Evolutionary conservation across 2,329 filamentous ascomycete genomes (phyloP), one percentile per base, ranked within the genome.

Genomic region (Pezicula radicicola): DNA sequence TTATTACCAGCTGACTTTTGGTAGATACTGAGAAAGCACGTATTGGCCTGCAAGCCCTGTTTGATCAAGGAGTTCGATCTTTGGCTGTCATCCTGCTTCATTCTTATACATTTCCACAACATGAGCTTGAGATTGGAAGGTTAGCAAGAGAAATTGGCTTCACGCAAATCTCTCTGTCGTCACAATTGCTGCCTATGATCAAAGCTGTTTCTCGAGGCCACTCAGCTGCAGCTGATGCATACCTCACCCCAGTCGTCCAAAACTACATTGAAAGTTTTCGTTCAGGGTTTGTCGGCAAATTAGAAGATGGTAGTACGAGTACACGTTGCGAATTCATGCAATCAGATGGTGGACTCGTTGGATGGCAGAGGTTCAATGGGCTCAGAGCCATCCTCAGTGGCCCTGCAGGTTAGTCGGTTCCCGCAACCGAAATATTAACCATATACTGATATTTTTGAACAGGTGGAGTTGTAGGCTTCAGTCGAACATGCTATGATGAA

Each of bases 311-410:
- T 3, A 81, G 78, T 56, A 55, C 55, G 18, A 78, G 80, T n/a
- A 81, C 83, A 15, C 71, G 84, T 54, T 88, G 85, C 67, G 84
- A 89, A 62, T 87, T 88, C 61, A 88, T 87, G 84, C 84, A 87
- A 60, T 70, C 53, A 53, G 67, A 70, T 54, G 67, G 68, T 28
- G 67, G 68, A n/a, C 50, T 61, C 4, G 58, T 63, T 15, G 78
- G 80, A 57, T 77, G 81, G 2, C 73, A 77, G 55, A 75, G 71
- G 46, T 87, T 88, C 63, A 83, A 79, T 9, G 84, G 84, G 0
- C 67, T 87, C 4, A 75, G 78, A 55, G 83, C 83, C 2, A 87
- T 88, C 50, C 63, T 88, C 2, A 86, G 82, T 5, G 85, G 84
- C 0, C 84, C 84, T 21, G 84, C 84, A 33, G 30, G 30, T 33